These are phyloP conservation scores for Boletus sensibilis DNA, from an alignment of 768 basidiomycete genomes.

Conservation along the genomic window DNA sequence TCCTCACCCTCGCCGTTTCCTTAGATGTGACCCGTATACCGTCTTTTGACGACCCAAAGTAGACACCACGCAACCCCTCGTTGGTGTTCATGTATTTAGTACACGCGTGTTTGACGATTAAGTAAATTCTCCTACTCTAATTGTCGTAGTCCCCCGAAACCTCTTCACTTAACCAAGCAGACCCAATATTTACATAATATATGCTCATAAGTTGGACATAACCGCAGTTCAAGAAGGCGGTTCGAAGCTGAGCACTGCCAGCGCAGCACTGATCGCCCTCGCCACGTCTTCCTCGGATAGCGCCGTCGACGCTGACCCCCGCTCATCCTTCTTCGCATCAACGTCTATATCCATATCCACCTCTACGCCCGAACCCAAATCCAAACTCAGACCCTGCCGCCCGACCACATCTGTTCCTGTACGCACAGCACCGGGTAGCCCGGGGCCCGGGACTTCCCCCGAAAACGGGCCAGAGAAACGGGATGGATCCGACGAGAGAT, in stretches of 20 bases:
- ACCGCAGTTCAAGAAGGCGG: background rate
- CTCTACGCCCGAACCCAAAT: background rate
- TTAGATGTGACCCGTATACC: conserved; percentile 11
- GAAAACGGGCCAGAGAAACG: background rate
- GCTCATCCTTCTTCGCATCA: background rate
- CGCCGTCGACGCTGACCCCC: background rate
- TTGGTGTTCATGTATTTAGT: background rate
- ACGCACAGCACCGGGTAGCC: background rate
- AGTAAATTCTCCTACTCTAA: background rate
- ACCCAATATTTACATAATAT: background rate
- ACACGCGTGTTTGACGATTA: background rate
- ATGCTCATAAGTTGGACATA: background rate
- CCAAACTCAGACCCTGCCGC: background rate
- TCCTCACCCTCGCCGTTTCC: background rate
- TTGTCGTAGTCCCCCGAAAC: background rate
- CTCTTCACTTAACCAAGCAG: background rate
- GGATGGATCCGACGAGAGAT: no score
- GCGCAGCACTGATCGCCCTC: conserved; percentile 23
- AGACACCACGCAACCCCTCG: background rate
- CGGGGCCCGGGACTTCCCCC: background rate
- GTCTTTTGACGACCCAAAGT: background rate
- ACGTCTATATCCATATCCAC: background rate
- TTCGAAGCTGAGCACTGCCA: conserved; percentile 14
- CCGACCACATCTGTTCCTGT: background rate
- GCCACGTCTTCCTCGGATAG: conserved; percentile 24